Base-by-base conservation (phyloP, 2,329 filamentous ascomycete genomes). In the Alternaria panax region DNA sequence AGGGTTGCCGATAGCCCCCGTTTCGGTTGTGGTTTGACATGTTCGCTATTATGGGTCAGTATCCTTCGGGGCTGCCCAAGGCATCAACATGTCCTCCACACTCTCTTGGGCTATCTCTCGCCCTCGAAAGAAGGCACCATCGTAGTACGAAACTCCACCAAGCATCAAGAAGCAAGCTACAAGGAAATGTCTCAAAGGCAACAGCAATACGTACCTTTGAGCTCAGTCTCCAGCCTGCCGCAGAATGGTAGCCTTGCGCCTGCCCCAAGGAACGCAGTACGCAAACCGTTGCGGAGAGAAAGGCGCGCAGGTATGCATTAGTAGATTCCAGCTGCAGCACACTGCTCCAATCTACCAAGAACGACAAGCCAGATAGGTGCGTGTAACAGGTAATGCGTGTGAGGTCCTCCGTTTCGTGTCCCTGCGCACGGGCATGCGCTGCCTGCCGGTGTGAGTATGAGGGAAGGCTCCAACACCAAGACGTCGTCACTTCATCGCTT, bases 221-320 rank as follows among this genome's bases (percentile, higher is more conserved):
- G 28, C 27, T 28, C 34, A 22, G 18, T 20, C 20, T 51, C 56
- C 63, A 66, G 66, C 66, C 66, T 51, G 11, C n/a, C 14, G 43
- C 40, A 62, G 65, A 62, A 18, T 34, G 20, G 30, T 34, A 74
- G 75, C 73, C 73, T 72, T 64, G 66, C 38, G 72, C 72, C 73
- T 75, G 64, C 64, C 61, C 38, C 54, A 62, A 61, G 63, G 63
- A 64, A 53, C 38, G 60, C 62, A 61, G 64, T 63, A 47, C 30
- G 64, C 64, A 65, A 48, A 60, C 54, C 54, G 48, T 67, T 40
- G 28, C 12, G 34, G 41, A 57, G 51, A 66, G 64, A 32, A 48
- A 54, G 60, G 70, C 63, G 72, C 68, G 64, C 64, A 61, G 62
- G 62, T 66, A 42, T 68, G 71, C 72, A 76, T 74, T 75, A 76